phyloP scores from a whole-genome alignment of 345 rosid species.

The Hirschfeldia incana region DNA sequence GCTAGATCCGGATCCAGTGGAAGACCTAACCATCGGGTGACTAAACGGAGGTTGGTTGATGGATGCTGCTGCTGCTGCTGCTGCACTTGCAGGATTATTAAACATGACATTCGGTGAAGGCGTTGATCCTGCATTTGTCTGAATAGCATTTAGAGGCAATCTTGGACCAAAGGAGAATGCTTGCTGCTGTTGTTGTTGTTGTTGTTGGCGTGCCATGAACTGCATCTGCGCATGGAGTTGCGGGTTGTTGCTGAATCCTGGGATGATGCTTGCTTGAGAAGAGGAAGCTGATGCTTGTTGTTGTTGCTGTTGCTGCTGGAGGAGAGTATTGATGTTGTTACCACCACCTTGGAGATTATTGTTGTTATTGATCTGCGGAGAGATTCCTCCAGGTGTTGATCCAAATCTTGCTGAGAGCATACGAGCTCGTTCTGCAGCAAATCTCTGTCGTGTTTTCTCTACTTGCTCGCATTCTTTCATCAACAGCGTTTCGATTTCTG shows the following conservation, averaged over 20 bases:
- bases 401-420: slow-evolving; percentile 61
- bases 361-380: slow-evolving; percentile 51
- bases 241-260: slow-evolving; percentile 61
- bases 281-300: slow-evolving; percentile 50
- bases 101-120: slow-evolving; percentile 57
- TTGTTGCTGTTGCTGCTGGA: slow-evolving; percentile 45
- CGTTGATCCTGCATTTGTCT: slow-evolving; percentile 57
- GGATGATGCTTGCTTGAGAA: slow-evolving; percentile 63
- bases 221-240: slow-evolving; percentile 73
- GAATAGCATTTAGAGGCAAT: slow-evolving; percentile 69
- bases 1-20: slow-evolving; percentile 64
- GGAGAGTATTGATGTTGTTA: slow-evolving; percentile 48
- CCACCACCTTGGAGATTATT: slow-evolving; percentile 52
- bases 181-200: slow-evolving; percentile 37
- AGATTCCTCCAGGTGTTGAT: slow-evolving; percentile 45
- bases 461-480: slow-evolving; percentile 99
- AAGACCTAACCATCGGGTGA: slow-evolving; percentile 70
- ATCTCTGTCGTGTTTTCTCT: slow-evolving; percentile 87
- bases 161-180: slow-evolving; percentile 77
- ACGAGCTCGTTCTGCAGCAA: slow-evolving; percentile 72
- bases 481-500: slow-evolving; percentile 89
- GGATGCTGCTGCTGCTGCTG: background rate
- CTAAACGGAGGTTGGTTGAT: slow-evolving; percentile 44
- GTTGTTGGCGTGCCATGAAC: slow-evolving; percentile 69
- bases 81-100: slow-evolving; percentile 21